Percentiles rank a stretch among this genome's conserved stretches.
These are phyloP conservation scores for Spathaspora arborariae DNA, from an alignment of 805 yeast genomes.

Conservation along the genomic window DNA sequence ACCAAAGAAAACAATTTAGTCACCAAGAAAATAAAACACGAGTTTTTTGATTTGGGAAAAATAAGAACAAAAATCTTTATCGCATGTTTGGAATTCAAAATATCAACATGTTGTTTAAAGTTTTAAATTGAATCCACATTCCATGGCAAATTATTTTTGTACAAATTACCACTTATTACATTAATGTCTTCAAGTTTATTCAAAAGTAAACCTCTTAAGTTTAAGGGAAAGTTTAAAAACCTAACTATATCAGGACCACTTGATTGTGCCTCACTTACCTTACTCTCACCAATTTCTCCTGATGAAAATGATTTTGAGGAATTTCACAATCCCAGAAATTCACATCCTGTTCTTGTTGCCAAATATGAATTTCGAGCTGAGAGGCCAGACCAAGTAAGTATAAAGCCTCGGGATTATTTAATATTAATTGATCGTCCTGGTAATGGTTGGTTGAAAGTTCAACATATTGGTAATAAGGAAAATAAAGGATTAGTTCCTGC, in stretches of 20 bases:
- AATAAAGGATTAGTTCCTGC: conserved; percentile 35
- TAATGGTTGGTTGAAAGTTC: conserved; percentile 39
- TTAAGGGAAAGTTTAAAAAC: conserved; percentile 23
- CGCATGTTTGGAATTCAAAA: too few relatives aligned
- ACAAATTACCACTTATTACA: not conserved
- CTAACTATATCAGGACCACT: conserved; percentile 25
- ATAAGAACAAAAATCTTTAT: too few relatives aligned
- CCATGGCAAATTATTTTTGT: too few relatives aligned
- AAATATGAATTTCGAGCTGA: conserved; percentile 31
- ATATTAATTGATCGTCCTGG: conserved; percentile 33
- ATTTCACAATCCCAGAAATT: conserved; percentile 3
- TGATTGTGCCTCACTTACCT: not conserved
- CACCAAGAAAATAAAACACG: too few relatives aligned
- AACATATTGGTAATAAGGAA: conserved; percentile 18
- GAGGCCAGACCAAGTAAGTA: conserved; percentile 22
- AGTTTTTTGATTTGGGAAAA: too few relatives aligned
- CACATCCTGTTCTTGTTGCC: conserved; percentile 24
- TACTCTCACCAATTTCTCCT: not conserved
- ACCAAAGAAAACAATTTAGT: too few relatives aligned
- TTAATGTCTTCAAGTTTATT: conserved; percentile 20
- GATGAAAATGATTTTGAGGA: too few relatives aligned
- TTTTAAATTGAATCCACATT: too few relatives aligned
- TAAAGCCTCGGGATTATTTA: conserved; percentile 25
- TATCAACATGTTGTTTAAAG: too few relatives aligned
- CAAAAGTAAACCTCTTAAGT: conserved; percentile 19